Base-by-base conservation (phyloP, 2,329 filamentous ascomycete species). In the Ascocoryne sarcoides region DNA sequence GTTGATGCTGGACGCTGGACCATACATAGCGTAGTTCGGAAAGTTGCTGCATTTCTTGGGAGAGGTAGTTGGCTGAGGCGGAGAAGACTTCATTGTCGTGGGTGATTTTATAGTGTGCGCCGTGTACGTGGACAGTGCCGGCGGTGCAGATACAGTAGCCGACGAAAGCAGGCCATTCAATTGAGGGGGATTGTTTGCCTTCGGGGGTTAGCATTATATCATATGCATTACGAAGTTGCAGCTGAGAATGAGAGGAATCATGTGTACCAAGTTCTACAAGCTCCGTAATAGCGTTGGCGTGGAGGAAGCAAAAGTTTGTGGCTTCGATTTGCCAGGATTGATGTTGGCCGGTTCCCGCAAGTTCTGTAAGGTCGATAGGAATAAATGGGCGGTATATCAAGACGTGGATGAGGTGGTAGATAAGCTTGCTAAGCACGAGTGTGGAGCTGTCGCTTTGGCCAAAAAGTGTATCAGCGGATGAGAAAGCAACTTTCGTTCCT, bases 251-350 rank as follows among this genome's bases (percentile, higher is more conserved):
- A 10, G n/a, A 18, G 5, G 17, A 19, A 3, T 7, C 8, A 10
- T 19, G n/a, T 43, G 38, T 49, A 47, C 84, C 84, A 12, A 89
- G 73, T 56, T 90, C 83, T 4, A 88, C 80, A 2, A 94, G 65
- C 55, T 93, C 86, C 1, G 84, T 79, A 37, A 93, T 89, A 4
- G 86, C 85, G 55, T 93, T 94, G 4, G 87, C 86, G 50, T 94
- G 87, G 14, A 89, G 66, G 58, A 81, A 92, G 61, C 87, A 93
- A 57, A 90, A 72, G 54, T 92, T 90, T 0, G 86, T 93, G 0
- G 87, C 85, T 58, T 93, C 85, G 35, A 93, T 90, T 58, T 93
- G 87, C 87, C 87, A 94, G 19, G 84, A 89, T 58, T 93, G 86
- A 51, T 93, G 84, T 54, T 93, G 86, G 1, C 84, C 84, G 0